These are phyloP conservation scores for Tolypocladium sp. DNA, from an alignment of 2,329 filamentous ascomycete species.

Conservation along the genomic window DNA sequence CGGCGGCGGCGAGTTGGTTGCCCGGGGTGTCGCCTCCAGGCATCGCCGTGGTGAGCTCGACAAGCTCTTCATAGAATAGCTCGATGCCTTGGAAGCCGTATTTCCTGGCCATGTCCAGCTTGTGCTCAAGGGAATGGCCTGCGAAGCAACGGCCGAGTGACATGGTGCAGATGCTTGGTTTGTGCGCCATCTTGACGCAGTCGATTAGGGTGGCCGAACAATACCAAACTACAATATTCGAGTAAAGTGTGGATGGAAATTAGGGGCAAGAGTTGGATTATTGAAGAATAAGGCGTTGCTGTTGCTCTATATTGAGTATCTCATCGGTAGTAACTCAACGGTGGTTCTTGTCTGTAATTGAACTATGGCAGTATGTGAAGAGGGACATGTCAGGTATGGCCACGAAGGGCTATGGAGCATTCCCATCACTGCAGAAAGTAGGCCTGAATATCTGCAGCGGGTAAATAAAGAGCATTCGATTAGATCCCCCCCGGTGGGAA, in stretches of 20 bases:
- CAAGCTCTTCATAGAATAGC: slow-evolving; percentile 69
- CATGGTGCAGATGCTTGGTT: slow-evolving; percentile 65
- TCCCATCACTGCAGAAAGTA: too few relatives aligned
- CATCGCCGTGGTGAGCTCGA: slow-evolving; percentile 43
- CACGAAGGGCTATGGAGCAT: too few relatives aligned
- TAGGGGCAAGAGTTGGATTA: neutral
- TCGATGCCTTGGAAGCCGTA: slow-evolving; percentile 64
- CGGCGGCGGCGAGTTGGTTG: slow-evolving; percentile 49
- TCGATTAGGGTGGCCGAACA: neutral
- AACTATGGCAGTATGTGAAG: too few relatives aligned
- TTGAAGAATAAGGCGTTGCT: neutral
- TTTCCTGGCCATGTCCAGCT: slow-evolving; percentile 57
- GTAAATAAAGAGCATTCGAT: neutral
- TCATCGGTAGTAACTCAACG: too few relatives aligned
- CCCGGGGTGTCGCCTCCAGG: slow-evolving; percentile 25
- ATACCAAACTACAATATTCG: neutral
- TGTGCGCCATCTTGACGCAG: slow-evolving; percentile 11
- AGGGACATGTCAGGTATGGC: too few relatives aligned
- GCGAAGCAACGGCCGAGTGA: slow-evolving; percentile 63
- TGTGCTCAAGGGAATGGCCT: slow-evolving; percentile 57
- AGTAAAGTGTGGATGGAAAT: neutral
- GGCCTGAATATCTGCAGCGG: neutral
- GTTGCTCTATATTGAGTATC: too few relatives aligned
- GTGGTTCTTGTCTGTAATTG: too few relatives aligned
- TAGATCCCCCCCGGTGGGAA: neutral